Percentiles rank a stretch among this genome's conserved stretches.
phyloP scores from a whole-genome alignment of 2,329 filamentous ascomycete species.

The Elsinoe arachidis region DNA sequence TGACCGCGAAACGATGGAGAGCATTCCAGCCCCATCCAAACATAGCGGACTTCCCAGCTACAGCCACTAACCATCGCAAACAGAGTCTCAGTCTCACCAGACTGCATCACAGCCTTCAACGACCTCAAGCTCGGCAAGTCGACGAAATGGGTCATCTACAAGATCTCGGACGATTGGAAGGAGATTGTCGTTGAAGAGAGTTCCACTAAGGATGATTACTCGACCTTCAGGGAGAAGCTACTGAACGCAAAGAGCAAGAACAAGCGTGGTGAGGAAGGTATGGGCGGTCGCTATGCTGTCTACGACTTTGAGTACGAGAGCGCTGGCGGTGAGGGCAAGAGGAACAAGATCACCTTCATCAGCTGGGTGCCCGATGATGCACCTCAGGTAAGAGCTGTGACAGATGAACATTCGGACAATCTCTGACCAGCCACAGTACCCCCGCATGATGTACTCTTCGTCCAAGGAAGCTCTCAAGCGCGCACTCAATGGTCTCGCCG shows the following conservation, averaged over 20 bases:
- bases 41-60: not conserved
- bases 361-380: slow-evolving; percentile 78
- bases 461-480: slow-evolving; percentile 83
- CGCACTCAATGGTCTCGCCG: slow-evolving; percentile 63
- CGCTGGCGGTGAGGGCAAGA: slow-evolving; percentile 61
- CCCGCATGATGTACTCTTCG: slow-evolving; percentile 84
- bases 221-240: slow-evolving; percentile 67
- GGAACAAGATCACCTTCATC: slow-evolving; percentile 71
- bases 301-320: slow-evolving; percentile 77
- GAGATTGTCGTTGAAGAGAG: slow-evolving; percentile 72
- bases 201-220: slow-evolving; percentile 58
- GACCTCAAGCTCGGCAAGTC: slow-evolving; percentile 74
- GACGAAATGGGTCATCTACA: slow-evolving; percentile 77
- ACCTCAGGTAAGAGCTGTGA: slow-evolving; percentile 36
- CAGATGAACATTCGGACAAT: not conserved
- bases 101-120: slow-evolving; percentile 64
- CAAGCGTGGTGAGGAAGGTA: slow-evolving; percentile 49
- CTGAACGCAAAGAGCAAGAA: slow-evolving; percentile 63
- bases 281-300: slow-evolving; percentile 71
- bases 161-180: slow-evolving; percentile 75
- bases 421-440: slow-evolving; percentile 39
- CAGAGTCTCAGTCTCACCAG: slow-evolving; percentile 63
- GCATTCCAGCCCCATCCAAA: not conserved
- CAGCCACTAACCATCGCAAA: slow-evolving; percentile 7
- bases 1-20: slow-evolving; percentile 12